A percentile compares a stretch with the other conserved stretches of the same genome.
Evolutionary conservation across 805 yeast species (phyloP).

Genomic region (Starmera quercuum): DNA sequence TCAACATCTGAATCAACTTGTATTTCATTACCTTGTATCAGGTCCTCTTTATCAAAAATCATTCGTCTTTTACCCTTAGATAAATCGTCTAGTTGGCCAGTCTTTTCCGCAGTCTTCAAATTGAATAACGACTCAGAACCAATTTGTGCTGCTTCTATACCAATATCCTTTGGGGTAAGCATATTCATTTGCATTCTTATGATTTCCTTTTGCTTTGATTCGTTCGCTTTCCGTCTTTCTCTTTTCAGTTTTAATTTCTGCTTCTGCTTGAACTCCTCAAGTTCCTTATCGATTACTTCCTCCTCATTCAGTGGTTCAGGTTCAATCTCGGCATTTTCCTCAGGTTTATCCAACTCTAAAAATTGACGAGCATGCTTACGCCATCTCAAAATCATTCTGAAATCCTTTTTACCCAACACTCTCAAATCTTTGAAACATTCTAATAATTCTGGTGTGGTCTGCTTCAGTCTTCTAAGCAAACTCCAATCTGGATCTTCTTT

Average conservation of each 20-base stretch:
- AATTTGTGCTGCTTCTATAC: slow-evolving; percentile 81
- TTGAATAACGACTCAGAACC: slow-evolving; percentile 80
- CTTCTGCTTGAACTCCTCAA: slow-evolving; percentile 63
- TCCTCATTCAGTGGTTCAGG: slow-evolving; percentile 77
- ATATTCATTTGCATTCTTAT: slow-evolving; percentile 92
- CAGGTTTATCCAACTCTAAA: slow-evolving; percentile 52
- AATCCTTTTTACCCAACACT: slow-evolving; percentile 91
- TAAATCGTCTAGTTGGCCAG: slow-evolving; percentile 70
- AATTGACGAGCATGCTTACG: slow-evolving; percentile 78
- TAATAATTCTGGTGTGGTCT: slow-evolving; percentile 69
- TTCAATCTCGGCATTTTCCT: slow-evolving; percentile 36
- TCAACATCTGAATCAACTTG: slow-evolving; percentile 41
- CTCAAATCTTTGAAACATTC: slow-evolving; percentile 87
- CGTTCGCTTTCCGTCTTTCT: slow-evolving; percentile 77
- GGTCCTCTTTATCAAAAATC: slow-evolving; percentile 50
- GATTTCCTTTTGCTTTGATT: slow-evolving; percentile 78
- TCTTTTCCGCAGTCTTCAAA: slow-evolving; percentile 76
- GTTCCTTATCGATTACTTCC: slow-evolving; percentile 80
- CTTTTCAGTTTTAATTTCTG: slow-evolving; percentile 66
- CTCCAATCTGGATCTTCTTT: slow-evolving; percentile 62
- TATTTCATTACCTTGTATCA: slow-evolving; percentile 48
- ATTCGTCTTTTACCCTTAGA: slow-evolving; percentile 68
- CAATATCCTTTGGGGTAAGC: slow-evolving; percentile 88
- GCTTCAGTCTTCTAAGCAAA: slow-evolving; percentile 59
- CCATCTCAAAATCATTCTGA: slow-evolving; percentile 78